phyloP scores from a whole-genome alignment of 345 rosid species.

The thale cress (Arabidopsis thaliana) region TAIR10.1 NC_003076.8:10061001-10061500 shows the following conservation, averaged over 20 bases:
- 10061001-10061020: neutral
- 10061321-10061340: no score
- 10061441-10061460: neutral
- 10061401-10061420: neutral
- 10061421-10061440: conserved; percentile 6
- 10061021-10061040: neutral
- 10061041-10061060: no score
- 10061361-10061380: neutral
- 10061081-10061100: neutral
- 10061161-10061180: neutral
- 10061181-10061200: neutral
- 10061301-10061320: no score
- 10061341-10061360: no score
- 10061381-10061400: neutral
- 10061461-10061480: neutral
- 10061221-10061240: neutral
- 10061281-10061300: no score
- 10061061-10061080: neutral
- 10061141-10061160: neutral
- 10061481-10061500: neutral
- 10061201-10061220: neutral
- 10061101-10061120: neutral
- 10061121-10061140: neutral
- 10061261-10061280: no score
- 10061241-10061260: neutral